phyloP scores from a whole-genome alignment of 1,139 yeast species.

The Meyerozyma sp. region DNA sequence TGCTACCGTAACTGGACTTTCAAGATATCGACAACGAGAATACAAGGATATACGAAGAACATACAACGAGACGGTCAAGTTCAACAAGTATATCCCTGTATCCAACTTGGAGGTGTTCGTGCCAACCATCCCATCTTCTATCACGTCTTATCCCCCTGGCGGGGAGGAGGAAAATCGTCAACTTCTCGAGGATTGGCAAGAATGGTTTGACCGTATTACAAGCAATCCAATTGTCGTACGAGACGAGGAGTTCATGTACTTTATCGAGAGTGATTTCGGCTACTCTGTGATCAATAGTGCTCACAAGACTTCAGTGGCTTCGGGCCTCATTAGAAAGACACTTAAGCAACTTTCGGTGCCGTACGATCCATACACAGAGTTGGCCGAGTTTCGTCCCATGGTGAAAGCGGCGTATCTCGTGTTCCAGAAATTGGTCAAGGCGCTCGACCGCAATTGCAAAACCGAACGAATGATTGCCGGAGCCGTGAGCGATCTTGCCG shows the following conservation, averaged over 20 bases:
- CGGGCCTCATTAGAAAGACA: constrained; percentile 84
- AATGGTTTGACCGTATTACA: constrained; percentile 79
- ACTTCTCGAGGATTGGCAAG: constrained; percentile 60
- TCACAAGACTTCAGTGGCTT: constrained; percentile 57
- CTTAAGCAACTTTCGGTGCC: constrained; percentile 90
- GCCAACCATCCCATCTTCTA: constrained; percentile 75
- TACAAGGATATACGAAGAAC: constrained; percentile 81
- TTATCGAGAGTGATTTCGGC: constrained; percentile 84
- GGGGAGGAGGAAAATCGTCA: constrained; percentile 74
- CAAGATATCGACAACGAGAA: constrained; percentile 65
- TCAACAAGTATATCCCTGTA: constrained; percentile 71
- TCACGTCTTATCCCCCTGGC: constrained; percentile 74
- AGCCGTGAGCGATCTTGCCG: constrained; percentile 62
- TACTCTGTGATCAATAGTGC: constrained; percentile 60
- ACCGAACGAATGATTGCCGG: constrained; percentile 52
- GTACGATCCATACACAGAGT: constrained; percentile 74
- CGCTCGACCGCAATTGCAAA: constrained; percentile 51
- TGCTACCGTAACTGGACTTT: constrained; percentile 47
- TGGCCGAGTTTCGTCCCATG: constrained; percentile 81
- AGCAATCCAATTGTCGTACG: constrained; percentile 72
- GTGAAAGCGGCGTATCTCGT: constrained; percentile 70
- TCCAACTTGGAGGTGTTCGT: constrained; percentile 91
- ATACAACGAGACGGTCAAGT: constrained; percentile 66
- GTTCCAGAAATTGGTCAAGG: constrained; percentile 51
- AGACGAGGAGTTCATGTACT: constrained; percentile 84